These are phyloP conservation scores for Boeremia lycopersici DNA, from an alignment of 2,329 filamentous ascomycete genomes.

Conservation along the genomic window DNA sequence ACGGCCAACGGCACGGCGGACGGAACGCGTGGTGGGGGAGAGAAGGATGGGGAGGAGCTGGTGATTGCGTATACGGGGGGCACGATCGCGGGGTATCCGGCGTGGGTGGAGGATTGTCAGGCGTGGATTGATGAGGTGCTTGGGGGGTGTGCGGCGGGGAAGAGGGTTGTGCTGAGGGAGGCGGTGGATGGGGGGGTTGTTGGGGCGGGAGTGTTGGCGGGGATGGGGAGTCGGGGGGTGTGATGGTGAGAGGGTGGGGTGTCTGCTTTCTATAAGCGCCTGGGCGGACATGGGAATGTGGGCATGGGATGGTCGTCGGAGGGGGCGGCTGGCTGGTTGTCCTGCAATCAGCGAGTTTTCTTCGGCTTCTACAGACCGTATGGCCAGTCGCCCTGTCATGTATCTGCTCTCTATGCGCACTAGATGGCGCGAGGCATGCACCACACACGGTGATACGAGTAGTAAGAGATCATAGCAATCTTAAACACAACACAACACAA, in stretches of 20 bases:
- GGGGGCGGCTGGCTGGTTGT: too few species aligned
- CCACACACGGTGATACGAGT: not conserved
- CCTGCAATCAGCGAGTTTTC: too few species aligned
- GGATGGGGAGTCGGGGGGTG: constrained; percentile 41
- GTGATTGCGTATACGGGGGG: constrained; percentile 81
- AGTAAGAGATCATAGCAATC: too few species aligned
- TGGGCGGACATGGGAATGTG: too few species aligned
- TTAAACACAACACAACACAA: too few species aligned
- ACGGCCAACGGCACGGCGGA: constrained; percentile 22
- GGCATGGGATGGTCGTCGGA: not conserved
- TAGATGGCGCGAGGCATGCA: too few species aligned
- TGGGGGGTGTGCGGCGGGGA: constrained; percentile 48
- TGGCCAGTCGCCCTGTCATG: too few species aligned
- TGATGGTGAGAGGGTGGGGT: not conserved
- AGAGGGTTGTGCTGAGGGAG: constrained; percentile 59
- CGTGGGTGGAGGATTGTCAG: constrained; percentile 74
- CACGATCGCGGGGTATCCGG: constrained; percentile 79
- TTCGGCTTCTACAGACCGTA: too few species aligned
- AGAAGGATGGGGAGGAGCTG: constrained; percentile 58
- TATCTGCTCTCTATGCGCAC: too few species aligned
- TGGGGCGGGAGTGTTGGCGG: constrained; percentile 61
- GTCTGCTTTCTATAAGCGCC: too few species aligned
- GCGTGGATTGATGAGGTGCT: constrained; percentile 66
- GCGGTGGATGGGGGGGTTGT: constrained; percentile 62
- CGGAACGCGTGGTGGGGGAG: not conserved